Base-by-base conservation (phyloP, 805 yeast genomes). In the Kodamaea kaohsiungensis region DNA sequence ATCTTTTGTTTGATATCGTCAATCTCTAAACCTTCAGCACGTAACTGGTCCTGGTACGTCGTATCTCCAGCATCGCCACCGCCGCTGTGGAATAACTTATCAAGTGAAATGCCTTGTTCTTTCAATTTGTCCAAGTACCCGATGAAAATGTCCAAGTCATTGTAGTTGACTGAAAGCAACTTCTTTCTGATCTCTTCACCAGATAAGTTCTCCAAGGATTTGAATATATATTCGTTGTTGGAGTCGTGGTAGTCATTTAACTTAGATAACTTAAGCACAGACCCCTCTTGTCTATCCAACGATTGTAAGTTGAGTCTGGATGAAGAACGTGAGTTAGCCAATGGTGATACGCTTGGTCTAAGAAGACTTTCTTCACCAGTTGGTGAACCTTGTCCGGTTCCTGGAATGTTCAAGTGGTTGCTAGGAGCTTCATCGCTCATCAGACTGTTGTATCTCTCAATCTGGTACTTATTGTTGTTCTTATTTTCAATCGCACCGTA, bases 231-330 rank as follows among this genome's bases (percentile, higher is more conserved):
- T 16, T 51, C 51, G 12, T 42, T 47, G 15, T 52, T 48, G 5
- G 55, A 10, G 53, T 46, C 45, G 45, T 60, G 65, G 48, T 49
- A 68, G 46, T 65, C 67, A 22, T 61, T 65, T 22, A 71, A 61
- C 54, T 63, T 66, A 60, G 65, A 63, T 40, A 75, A 60, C 60
- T 70, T 76, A 67, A 75, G 65, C 7, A 70, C 66, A 12, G 75
- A 69, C 5, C 80, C 81, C 63, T 77, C 81, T 54, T 74, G 73
- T 53, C 68, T 67, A 52, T 76, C 73, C 52, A 75, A 60, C 8
- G 65, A 64, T 35, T 64, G 66, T 46, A 76, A 63, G 53, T 67
- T 72, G 4, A 73, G 67, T 40, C 66, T 65, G 5, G 76, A 71
- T 13, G 65, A 58, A 3, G 67, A 61, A 25, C 72, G 56, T 30